These are phyloP conservation scores for Rhodotorula toruloides DNA, from an alignment of 768 basidiomycete species.

Conservation along the genomic window DNA sequence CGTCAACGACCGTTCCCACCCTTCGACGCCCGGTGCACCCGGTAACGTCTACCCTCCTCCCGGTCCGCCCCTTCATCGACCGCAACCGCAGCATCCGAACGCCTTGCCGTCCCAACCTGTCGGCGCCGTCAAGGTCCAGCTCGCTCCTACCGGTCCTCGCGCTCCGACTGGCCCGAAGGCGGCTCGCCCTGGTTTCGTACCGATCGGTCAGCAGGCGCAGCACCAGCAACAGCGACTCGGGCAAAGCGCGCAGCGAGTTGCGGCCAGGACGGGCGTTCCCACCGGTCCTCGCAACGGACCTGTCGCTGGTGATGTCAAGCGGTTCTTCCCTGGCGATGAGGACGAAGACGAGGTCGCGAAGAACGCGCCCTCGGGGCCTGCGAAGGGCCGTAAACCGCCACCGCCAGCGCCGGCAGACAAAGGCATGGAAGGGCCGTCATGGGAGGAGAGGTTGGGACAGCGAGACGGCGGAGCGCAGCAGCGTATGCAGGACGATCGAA, in stretches of 20 bases:
- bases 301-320: conserved; percentile 51
- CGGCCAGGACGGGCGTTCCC: too few relatives aligned
- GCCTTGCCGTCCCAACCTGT: not conserved
- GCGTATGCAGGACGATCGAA: not conserved
- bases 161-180: conserved; percentile 19
- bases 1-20: not conserved
- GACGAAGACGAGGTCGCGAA: conserved; percentile 43
- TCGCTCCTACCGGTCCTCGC: conserved; percentile 26
- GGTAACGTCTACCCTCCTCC: not conserved
- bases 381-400: too few relatives aligned
- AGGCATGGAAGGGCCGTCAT: too few relatives aligned
- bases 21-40: not conserved
- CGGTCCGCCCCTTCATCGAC: not conserved
- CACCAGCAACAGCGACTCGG: not conserved
- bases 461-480: conserved; percentile 17
- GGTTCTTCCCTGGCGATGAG: conserved; percentile 77
- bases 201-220: conserved; percentile 4
- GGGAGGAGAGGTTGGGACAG: conserved; percentile 37
- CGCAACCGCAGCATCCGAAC: not conserved
- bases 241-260: too few relatives aligned
- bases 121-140: not conserved
- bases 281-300: not conserved
- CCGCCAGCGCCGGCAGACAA: too few relatives aligned
- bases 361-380: not conserved
- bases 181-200: conserved; percentile 17